Percentiles rank a stretch among this genome's conserved stretches.
phyloP scores from a whole-genome alignment of 75 land plant species.

The Chamaecyparis obtusa region DNA sequence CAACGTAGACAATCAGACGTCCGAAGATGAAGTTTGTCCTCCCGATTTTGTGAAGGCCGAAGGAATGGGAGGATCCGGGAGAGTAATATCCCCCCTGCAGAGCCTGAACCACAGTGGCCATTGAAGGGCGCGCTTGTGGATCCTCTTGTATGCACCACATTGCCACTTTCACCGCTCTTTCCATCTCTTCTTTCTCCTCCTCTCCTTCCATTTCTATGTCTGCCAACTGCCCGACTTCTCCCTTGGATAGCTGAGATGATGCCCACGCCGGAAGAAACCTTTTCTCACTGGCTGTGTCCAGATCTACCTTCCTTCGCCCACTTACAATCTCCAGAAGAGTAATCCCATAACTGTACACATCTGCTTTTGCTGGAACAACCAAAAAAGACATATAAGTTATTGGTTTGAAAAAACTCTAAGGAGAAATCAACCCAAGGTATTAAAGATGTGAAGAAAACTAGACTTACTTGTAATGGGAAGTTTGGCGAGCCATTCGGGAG shows the following conservation, averaged over 20 bases:
- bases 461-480: constrained; percentile 1
- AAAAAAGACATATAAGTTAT: background rate
- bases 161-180: constrained; percentile 36
- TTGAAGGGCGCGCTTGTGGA: constrained; percentile 45
- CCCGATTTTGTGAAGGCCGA: background rate
- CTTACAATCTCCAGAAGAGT: constrained; percentile 47
- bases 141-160: constrained; percentile 69
- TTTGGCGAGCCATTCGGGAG: constrained; percentile 37
- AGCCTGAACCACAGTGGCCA: constrained; percentile 56
- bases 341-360: constrained; percentile 62
- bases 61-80: constrained; percentile 34
- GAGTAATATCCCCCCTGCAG: constrained; percentile 50
- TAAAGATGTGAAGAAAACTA: background rate
- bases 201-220: constrained; percentile 29
- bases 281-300: background rate
- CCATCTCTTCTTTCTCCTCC: constrained; percentile 28
- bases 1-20: background rate
- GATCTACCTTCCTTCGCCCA: constrained; percentile 31
- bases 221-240: background rate
- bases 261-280: constrained; percentile 28
- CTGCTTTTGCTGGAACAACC: constrained; percentile 41
- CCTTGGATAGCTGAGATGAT: constrained; percentile 24
- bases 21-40: background rate
- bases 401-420: background rate
- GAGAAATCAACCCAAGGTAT: background rate